These are phyloP conservation scores for Tricholoma furcatifolium DNA, from an alignment of 768 basidiomycete genomes.

Conservation along the genomic window DNA sequence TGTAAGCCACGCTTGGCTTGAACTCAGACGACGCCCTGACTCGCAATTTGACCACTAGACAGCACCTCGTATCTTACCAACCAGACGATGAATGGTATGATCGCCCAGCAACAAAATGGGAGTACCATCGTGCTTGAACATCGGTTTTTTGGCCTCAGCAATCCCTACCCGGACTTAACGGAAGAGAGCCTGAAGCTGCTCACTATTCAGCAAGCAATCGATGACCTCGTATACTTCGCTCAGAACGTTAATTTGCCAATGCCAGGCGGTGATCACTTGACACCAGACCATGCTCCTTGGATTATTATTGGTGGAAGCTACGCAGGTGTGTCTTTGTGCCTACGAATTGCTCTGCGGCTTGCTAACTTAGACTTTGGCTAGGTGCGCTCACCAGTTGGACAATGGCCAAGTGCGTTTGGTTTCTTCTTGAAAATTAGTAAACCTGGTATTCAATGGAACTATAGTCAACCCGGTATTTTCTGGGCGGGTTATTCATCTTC, in stretches of 20 bases:
- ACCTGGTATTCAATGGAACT: background rate
- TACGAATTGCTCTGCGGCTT: no score
- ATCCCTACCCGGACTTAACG: no score
- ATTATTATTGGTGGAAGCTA: constrained; percentile 50
- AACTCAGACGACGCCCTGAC: no score
- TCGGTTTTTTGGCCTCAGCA: no score
- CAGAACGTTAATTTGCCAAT: constrained; percentile 63
- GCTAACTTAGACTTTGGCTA: no score
- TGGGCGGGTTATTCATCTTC: constrained; percentile 63
- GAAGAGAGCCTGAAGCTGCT: constrained; percentile 53
- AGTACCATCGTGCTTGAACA: background rate
- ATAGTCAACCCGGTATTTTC: constrained; percentile 58
- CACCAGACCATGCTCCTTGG: constrained; percentile 50
- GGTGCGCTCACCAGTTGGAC: constrained; percentile 52
- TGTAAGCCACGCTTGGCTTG: constrained; percentile 23
- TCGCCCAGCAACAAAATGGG: background rate
- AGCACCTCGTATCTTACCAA: background rate
- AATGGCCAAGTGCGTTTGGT: constrained; percentile 55
- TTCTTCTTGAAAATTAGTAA: background rate
- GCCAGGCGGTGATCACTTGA: constrained; percentile 58
- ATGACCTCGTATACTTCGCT: constrained; percentile 69
- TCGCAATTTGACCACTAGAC: background rate
- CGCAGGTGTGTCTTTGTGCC: constrained; percentile 29
- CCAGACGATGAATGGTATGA: background rate
- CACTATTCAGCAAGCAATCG: constrained; percentile 72